Evolutionary conservation across 2,329 filamentous ascomycete species (phyloP).

Genomic region (Piedraia hortae): DNA sequence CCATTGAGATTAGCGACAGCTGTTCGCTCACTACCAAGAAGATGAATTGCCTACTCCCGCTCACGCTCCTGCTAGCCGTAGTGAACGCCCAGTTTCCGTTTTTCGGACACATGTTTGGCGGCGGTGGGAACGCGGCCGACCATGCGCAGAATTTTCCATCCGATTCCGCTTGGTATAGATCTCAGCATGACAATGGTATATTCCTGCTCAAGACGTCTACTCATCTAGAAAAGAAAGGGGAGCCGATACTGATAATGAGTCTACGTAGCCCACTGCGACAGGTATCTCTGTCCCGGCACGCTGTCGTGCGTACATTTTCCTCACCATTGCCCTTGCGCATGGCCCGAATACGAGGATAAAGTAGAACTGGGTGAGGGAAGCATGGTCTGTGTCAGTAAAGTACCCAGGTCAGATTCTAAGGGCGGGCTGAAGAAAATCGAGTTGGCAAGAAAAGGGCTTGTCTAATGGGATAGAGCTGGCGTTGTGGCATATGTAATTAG

Average conservation of each 20-base stretch:
- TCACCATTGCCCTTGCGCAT: slow-evolving; percentile 79
- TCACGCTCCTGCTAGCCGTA: slow-evolving; percentile 29
- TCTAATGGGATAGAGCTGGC: too few species aligned
- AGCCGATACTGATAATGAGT: too few species aligned
- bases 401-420: too few species aligned
- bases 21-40: slow-evolving; percentile 1
- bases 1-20: too few species aligned
- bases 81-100: slow-evolving; percentile 71
- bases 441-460: slow-evolving; percentile 52
- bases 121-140: slow-evolving; percentile 27
- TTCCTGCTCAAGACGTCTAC: not conserved
- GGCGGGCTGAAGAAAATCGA: slow-evolving; percentile 60
- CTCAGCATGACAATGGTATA: slow-evolving; percentile 38
- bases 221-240: too few species aligned
- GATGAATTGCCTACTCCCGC: slow-evolving; percentile 12
- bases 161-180: slow-evolving; percentile 55
- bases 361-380: slow-evolving; percentile 45
- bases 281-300: slow-evolving; percentile 84
- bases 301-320: slow-evolving; percentile 88
- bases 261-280: slow-evolving; percentile 68
- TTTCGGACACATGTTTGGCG: slow-evolving; percentile 90
- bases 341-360: slow-evolving; percentile 35
- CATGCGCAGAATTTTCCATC: slow-evolving; percentile 56
- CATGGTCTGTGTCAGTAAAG: slow-evolving; percentile 42
- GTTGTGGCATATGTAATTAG: too few species aligned